Base-by-base conservation (phyloP, 768 basidiomycete genomes). In the Termitomyces sp. region DNA sequence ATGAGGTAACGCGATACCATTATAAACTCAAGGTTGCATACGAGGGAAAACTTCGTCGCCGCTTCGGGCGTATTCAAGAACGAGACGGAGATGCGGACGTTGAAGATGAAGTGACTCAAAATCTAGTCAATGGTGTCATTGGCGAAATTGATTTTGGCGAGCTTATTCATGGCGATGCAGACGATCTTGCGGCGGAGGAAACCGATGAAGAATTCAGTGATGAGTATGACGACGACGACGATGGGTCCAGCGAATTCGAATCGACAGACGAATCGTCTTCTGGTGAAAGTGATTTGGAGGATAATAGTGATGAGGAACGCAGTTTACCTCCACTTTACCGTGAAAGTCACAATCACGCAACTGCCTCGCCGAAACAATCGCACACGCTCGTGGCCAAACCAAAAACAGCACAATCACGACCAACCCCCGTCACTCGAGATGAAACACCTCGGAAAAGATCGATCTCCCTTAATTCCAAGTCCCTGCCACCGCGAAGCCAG, bases 11-110 rank as follows among this genome's bases (percentile, higher is more conserved):
- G 15, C 76, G 87, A 47, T 95, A 98, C 69, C 96, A 99, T 71
- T 97, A 98, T 75, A 86, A 89, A 69, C 82, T 95, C 59, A 99
- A 99, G 76, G 78, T 98, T 28, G 79, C 91, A 10, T 89, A 97
- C 67, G 97, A 99, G 72, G 88, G 87, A 66, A 95, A 92, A 73
- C 77, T 98, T 48, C 81, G 93, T n/a, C 79, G 88, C 47, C 81
- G 94, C 39, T 94, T 99, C 70, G 84, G 85, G 44, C 81, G 82
- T 55, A 79, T 76, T 20, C 79, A 81, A 58, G 73, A 70, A 29
- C 50, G 59, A 24, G 71, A 72, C 28, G 65, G 69, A 52, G 84
- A 82, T 46, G 82, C 81, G 1, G 84, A 86, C 59, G 84, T 82
- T 1, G 89, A 92, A 66, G 92, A 97, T 61, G 90, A 94, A 66